Conservation (phyloP, 768 basidiomycete species). For the Gymnopilus dilepis region DNA sequence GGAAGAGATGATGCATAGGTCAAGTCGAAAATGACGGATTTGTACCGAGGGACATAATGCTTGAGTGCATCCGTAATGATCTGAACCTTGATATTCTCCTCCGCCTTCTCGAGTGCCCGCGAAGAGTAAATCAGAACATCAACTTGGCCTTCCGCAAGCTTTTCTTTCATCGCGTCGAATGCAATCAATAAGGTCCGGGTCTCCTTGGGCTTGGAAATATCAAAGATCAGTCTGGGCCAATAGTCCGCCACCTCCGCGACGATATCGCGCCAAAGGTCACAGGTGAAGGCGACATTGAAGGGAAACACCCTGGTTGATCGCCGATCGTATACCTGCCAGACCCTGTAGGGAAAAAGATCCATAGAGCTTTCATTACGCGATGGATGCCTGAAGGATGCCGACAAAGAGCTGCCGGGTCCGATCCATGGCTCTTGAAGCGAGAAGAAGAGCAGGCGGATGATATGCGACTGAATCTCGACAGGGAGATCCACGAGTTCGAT, state of each 20-base stretch:
- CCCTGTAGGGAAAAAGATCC: neutral
- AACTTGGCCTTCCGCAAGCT: neutral
- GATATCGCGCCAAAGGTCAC: neutral
- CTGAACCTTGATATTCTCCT: neutral
- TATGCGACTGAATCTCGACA: neutral
- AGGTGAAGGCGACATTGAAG: neutral
- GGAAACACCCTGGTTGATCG: neutral
- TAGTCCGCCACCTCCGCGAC: neutral
- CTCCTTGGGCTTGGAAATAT: neutral
- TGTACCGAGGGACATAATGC: conserved; percentile 1
- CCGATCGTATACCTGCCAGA: neutral
- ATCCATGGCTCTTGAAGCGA: no score
- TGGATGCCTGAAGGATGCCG: no score
- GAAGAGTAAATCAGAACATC: neutral
- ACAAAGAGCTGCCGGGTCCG: neutral
- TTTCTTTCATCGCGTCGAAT: neutral
- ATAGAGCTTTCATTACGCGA: no score
- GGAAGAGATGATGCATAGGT: neutral
- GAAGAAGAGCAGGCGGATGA: neutral
- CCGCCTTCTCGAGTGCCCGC: neutral
- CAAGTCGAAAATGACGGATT: neutral
- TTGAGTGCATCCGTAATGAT: neutral
- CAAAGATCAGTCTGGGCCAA: conserved; percentile 1
- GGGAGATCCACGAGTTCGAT: neutral
- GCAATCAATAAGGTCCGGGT: conserved; percentile 4